These are phyloP conservation scores for Suillus bovinus DNA, from an alignment of 768 basidiomycete species.

Conservation along the genomic window DNA sequence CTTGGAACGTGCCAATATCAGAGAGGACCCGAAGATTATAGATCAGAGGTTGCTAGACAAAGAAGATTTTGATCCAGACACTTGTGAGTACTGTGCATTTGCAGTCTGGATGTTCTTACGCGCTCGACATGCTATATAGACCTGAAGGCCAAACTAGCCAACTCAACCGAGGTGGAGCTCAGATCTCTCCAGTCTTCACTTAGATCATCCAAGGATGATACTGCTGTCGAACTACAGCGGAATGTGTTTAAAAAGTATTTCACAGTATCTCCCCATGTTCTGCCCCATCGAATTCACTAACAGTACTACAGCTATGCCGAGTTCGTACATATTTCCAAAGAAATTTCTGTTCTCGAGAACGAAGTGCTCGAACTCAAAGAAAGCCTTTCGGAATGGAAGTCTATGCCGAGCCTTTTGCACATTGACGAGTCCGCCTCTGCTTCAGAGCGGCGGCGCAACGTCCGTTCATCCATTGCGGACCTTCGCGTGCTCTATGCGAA, in stretches of 20 bases:
- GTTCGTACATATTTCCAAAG: constrained; percentile 95
- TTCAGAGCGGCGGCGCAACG: constrained; percentile 59
- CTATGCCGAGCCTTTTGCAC: constrained; percentile 90
- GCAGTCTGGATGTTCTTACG: constrained; percentile 3
- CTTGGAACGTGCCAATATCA: constrained; percentile 35
- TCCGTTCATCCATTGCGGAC: constrained; percentile 94
- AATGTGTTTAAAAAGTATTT: constrained; percentile 92
- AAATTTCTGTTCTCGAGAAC: constrained; percentile 93
- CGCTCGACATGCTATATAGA: constrained; percentile 39
- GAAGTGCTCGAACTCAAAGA: constrained; percentile 98
- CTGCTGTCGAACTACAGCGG: constrained; percentile 78
- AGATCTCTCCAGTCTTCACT: constrained; percentile 76
- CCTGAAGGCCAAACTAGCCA: constrained; percentile 84
- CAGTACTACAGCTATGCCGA: constrained; percentile 79
- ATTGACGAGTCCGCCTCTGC: constrained; percentile 79
- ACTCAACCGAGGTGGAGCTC: constrained; percentile 83
- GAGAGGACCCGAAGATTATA: constrained; percentile 60
- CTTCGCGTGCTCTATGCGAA: constrained; percentile 91
- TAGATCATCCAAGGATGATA: constrained; percentile 66
- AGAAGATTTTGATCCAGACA: constrained; percentile 85
- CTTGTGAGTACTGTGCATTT: constrained; percentile 57
- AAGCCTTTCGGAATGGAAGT: constrained; percentile 91
- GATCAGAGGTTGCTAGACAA: constrained; percentile 67
- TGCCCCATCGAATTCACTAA: neutral
- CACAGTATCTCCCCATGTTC: constrained; percentile 43